Base-by-base conservation (phyloP, 164 flowering plant species). In the Sedum album region DNA sequence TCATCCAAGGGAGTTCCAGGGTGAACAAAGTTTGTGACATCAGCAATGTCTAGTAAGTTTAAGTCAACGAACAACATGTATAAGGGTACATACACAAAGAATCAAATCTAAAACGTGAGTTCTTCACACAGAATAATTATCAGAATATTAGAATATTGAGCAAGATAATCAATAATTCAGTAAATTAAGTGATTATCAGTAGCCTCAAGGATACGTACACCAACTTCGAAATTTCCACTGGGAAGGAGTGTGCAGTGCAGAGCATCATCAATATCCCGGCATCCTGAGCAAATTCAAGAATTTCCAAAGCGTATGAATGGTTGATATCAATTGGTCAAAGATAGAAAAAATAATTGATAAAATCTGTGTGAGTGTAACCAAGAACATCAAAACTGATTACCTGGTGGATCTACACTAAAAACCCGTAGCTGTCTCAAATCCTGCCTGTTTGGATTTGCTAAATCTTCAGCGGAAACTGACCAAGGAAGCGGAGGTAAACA, bases 211-310 rank as follows among this genome's bases (percentile, higher is more conserved):
- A 92, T 95, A 95, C 99, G 99, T 51, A 95, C 99, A 85, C 99
- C 99, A 66, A 95, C 94, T 87, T 88, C 99, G 84, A 81, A 95
- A 79, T 92, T 90, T 77, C 97, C 99, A 80, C 74, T 85, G 67
- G 94, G 84, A 80, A 95, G 96, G 69, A 81, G 66, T 30, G 87
- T 88, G 76, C 97, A 95, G 69, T 95, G 97, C 68, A 95, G 69
- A 57, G 99, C 99, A 89, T 95, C 99, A 88, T 94, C 97, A 83
- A 94, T 94, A 80, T 94, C 99, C 81, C 78, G 90, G 83, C 99
- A 94, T 48, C 99, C 99, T 94, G 83, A 77, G n/a, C n/a, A 41
- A 11, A 44, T 13, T 44, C 48, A 44, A 1, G 17, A 44, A 17
- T 13, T 13, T 17, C 8, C 3, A 14, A 44, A 44, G n/a, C 15